Percentiles rank a stretch among this genome's conserved stretches.
Conservation (phyloP, 768 basidiomycete genomes). For the Hygrophoropsis aurantiaca region DNA sequence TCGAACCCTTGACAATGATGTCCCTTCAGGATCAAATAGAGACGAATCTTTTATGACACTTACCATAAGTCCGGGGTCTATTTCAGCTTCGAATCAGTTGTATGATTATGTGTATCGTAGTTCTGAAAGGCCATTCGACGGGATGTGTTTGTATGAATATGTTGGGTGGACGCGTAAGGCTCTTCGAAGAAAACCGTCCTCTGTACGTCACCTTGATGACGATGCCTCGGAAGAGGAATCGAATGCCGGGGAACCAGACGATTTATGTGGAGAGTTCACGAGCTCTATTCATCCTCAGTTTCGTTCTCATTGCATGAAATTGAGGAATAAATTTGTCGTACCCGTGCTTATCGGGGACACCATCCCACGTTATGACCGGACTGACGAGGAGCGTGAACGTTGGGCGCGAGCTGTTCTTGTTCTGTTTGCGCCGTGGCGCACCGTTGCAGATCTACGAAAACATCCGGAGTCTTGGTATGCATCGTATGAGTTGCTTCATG, state of each 20-base stretch:
- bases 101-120: constrained; percentile 1
- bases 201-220: too few relatives aligned
- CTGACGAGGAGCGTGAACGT: constrained; percentile 1
- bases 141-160: constrained; percentile 7
- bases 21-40: too few relatives aligned
- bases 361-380: constrained; percentile 2
- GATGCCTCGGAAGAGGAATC: too few relatives aligned
- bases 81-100: constrained; percentile 3
- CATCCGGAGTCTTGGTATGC: background rate
- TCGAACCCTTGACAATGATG: too few relatives aligned
- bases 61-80: background rate
- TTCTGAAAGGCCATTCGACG: background rate
- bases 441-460: background rate
- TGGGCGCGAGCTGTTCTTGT: background rate
- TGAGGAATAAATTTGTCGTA: background rate
- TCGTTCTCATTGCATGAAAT: background rate
- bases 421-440: constrained; percentile 7
- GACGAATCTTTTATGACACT: too few relatives aligned
- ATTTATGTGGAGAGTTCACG: too few relatives aligned
- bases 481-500: background rate
- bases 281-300: constrained; percentile 10
- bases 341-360: constrained; percentile 8
- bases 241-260: too few relatives aligned
- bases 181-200: too few relatives aligned
- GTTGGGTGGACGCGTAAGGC: background rate